Conservation (phyloP, 192 early-diverging fungal genomes). For the Backusella mclennaniae region DNA sequence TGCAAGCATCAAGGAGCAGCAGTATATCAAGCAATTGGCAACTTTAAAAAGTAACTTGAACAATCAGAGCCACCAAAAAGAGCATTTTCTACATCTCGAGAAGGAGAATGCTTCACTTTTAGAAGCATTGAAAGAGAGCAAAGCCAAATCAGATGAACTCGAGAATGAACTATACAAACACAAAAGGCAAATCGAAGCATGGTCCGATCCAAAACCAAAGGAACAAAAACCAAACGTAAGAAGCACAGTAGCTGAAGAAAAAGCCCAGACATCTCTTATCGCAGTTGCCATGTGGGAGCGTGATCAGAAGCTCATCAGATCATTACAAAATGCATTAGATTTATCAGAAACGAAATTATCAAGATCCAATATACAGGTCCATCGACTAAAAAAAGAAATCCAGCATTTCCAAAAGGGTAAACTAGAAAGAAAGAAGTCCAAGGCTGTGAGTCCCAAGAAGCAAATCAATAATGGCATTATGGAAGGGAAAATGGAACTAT, state of each 20-base stretch:
- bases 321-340: neutral
- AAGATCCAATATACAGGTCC: neutral
- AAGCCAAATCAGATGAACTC: neutral
- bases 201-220: neutral
- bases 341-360: conserved; percentile 6
- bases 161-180: neutral
- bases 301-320: neutral
- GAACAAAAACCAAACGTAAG: neutral
- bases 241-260: neutral
- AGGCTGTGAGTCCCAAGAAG: neutral
- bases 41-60: neutral
- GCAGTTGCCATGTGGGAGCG: conserved; percentile 3
- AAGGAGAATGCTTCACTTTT: neutral
- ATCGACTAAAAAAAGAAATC: neutral
- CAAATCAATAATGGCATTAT: neutral
- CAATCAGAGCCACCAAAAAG: neutral
- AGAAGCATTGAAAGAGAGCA: neutral
- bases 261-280: neutral
- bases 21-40: neutral
- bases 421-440: neutral
- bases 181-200: neutral
- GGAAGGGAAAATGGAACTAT: neutral
- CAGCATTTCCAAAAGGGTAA: neutral
- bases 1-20: neutral
- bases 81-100: neutral